A percentile compares a stretch with the other conserved stretches of the same genome.
phyloP scores from a whole-genome alignment of 306 rosid species.

The Glycyrrhiza uralensis region DNA sequence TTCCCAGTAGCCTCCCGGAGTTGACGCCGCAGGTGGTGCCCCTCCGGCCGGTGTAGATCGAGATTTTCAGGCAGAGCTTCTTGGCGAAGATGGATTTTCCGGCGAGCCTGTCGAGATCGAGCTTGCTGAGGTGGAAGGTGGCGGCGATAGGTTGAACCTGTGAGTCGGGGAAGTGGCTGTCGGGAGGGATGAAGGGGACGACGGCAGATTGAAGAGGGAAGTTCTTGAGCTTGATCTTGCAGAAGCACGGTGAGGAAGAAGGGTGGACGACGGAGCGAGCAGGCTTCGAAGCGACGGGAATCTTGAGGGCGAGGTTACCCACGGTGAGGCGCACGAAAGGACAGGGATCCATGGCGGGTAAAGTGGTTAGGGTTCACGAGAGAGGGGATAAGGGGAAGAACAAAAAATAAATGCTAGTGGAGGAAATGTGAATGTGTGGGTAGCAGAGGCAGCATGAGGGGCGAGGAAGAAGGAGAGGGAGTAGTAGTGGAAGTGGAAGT shows the following conservation, averaged over 20 bases:
- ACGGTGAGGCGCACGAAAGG: conserved; percentile 67
- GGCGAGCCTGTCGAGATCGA: conserved; percentile 44
- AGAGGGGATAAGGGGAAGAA: neutral
- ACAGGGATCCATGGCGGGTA: conserved; percentile 67
- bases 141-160: conserved; percentile 49
- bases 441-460: neutral
- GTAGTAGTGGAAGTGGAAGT: neutral
- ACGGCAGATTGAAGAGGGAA: conserved; percentile 57
- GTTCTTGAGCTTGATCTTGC: conserved; percentile 62
- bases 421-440: neutral
- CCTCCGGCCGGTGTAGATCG: conserved; percentile 57
- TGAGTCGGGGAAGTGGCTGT: conserved; percentile 38
- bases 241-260: conserved; percentile 69
- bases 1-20: conserved; percentile 53
- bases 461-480: neutral
- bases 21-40: conserved; percentile 63
- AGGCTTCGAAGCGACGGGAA: conserved; percentile 72
- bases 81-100: conserved; percentile 46
- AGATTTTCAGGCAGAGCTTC: conserved; percentile 47
- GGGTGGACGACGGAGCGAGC: conserved; percentile 74
- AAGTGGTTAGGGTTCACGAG: neutral
- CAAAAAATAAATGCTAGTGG: neutral
- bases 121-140: conserved; percentile 57
- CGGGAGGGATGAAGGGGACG: conserved; percentile 56
- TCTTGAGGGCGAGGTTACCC: conserved; percentile 63